Evolutionary conservation across 1,139 yeast genomes (phyloP), one percentile per base, ranked within the genome.

Genomic region (Zygotorulaspora mrakii): DNA sequence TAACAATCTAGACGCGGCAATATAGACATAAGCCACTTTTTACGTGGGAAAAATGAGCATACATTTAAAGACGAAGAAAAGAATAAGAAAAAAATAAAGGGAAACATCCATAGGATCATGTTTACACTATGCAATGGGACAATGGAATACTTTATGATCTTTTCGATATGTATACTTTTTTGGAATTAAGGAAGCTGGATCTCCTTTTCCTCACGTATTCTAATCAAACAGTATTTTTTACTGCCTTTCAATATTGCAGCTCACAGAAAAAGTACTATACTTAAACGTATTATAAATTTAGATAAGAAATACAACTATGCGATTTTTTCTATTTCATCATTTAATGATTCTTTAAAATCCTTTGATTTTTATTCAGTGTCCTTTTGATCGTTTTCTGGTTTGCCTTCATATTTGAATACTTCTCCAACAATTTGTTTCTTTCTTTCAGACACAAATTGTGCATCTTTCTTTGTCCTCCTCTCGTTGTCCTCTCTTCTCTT

Each of bases 351-450:
- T 20, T 6, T 20, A 20, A 20, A 6, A 20, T 6, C 9, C 9
- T 20, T 20, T 20, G 6, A 20, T 20, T 20, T 6, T 6, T 20
- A 20, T 6, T 20, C 22, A 10, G 35, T 25, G 21, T 43, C 32
- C 12, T 41, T 35, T 33, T 42, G 34, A 26, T 35, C 34, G 35
- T 37, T 37, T 31, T 35, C 26, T 13, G 44, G 45, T 9, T 46
- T 41, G 23, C 53, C 57, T 24, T 58, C 60, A 38, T 62, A 65
- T 23, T 81, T 76, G 53, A 84, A 76, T 3, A 87, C 94, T 30
- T 83, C 77, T 4, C 94, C 94, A 40, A 88, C 73, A 53, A 91
- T 80, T 61, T 88, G 96, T 66, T 83, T 86, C 57, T 79, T 79
- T 53, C 95, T 77, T 64, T 88, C 96, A 17, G 82, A 69, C 31